Evolutionary conservation across 2,329 filamentous ascomycete genomes (phyloP).

Genomic region (Colletotrichum sublineola): DNA sequence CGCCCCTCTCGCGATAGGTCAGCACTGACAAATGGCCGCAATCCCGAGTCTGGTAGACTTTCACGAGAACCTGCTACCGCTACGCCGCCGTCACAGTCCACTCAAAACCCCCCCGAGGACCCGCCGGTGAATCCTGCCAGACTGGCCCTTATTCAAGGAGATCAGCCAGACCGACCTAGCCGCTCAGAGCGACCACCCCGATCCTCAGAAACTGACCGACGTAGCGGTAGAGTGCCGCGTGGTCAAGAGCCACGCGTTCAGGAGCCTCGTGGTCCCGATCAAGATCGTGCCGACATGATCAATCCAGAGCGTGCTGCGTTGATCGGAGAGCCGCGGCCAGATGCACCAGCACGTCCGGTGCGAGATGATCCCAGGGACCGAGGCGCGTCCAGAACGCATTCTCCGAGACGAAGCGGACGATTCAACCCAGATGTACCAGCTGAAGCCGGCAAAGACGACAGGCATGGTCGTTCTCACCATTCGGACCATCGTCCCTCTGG

Average conservation of each 20-base stretch:
- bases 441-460: constrained; percentile 61
- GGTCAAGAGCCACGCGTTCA: constrained; percentile 43
- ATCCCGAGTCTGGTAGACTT: constrained; percentile 45
- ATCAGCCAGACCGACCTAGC: constrained; percentile 45
- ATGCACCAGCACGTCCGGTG: constrained; percentile 52
- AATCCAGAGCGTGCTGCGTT: constrained; percentile 64
- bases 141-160: constrained; percentile 61
- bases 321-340: constrained; percentile 56
- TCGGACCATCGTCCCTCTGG: constrained; percentile 49
- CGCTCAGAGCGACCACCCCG: constrained; percentile 36
- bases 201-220: constrained; percentile 35
- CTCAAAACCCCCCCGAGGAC: constrained; percentile 54
- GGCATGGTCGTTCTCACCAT: constrained; percentile 59
- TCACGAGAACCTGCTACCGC: constrained; percentile 45
- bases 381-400: constrained; percentile 56
- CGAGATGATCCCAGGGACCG: constrained; percentile 57
- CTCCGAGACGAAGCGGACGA: constrained; percentile 62
- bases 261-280: constrained; percentile 46
- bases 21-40: constrained; percentile 46
- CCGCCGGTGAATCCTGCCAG: constrained; percentile 69
- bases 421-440: constrained; percentile 49
- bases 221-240: constrained; percentile 43
- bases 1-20: constrained; percentile 52
- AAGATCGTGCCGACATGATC: constrained; percentile 54
- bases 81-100: constrained; percentile 45